Evolutionary conservation across 2,329 filamentous ascomycete genomes (phyloP).

Genomic region (Lecanicillium sp.): DNA sequence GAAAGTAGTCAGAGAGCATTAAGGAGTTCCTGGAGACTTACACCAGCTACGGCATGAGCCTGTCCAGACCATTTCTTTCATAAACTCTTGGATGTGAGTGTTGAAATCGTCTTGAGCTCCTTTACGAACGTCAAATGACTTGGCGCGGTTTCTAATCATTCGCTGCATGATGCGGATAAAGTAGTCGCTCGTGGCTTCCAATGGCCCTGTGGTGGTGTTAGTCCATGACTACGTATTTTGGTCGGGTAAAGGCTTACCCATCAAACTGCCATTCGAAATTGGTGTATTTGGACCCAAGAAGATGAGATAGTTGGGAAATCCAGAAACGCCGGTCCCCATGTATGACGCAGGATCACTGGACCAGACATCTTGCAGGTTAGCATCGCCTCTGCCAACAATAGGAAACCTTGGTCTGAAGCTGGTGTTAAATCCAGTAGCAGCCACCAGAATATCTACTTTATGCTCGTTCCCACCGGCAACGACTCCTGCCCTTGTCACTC

Average conservation of each 20-base stretch:
- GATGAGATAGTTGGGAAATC: slow-evolving; percentile 20
- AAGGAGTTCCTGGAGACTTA: slow-evolving; percentile 19
- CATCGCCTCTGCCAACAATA: slow-evolving; percentile 12
- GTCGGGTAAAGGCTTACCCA: slow-evolving; percentile 10
- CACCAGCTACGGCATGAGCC: slow-evolving; percentile 35
- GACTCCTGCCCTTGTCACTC: slow-evolving; percentile 19
- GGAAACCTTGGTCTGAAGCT: slow-evolving; percentile 15
- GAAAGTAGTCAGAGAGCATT: too few relatives aligned
- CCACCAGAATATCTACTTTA: slow-evolving; percentile 12
- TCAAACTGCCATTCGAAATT: slow-evolving; percentile 17
- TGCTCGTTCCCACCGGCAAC: slow-evolving; percentile 13
- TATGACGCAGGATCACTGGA: slow-evolving; percentile 18
- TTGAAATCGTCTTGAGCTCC: slow-evolving; percentile 38
- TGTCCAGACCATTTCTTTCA: slow-evolving; percentile 33
- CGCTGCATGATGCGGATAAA: slow-evolving; percentile 17
- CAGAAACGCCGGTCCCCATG: slow-evolving; percentile 19
- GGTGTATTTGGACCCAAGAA: slow-evolving; percentile 22
- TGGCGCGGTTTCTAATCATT: slow-evolving; percentile 14
- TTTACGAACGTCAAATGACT: slow-evolving; percentile 12
- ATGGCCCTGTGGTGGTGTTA: slow-evolving; percentile 9
- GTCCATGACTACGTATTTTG: not conserved
- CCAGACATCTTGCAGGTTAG: slow-evolving; percentile 14
- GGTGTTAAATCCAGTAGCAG: slow-evolving; percentile 16
- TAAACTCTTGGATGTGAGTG: slow-evolving; percentile 29
- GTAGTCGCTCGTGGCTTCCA: slow-evolving; percentile 19